Evolutionary conservation across 768 basidiomycete genomes (phyloP).

Genomic region (Lactifluus echinatus): DNA sequence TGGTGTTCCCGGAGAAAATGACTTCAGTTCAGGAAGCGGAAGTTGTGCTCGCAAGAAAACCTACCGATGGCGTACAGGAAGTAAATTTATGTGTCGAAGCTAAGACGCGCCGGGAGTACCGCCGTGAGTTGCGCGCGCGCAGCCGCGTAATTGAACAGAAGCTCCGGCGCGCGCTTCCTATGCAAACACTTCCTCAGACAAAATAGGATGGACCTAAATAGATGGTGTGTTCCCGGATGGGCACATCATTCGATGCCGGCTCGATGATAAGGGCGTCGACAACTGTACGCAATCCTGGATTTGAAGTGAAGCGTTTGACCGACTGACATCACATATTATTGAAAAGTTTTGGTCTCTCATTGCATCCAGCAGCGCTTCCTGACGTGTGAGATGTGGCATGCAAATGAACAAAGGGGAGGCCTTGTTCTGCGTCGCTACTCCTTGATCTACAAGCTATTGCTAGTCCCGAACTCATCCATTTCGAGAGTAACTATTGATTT

Average conservation of each 20-base stretch:
- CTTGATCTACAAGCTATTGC: too few relatives aligned
- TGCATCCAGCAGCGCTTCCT: too few relatives aligned
- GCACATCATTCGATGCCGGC: background rate
- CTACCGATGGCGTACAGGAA: background rate
- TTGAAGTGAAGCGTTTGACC: too few relatives aligned
- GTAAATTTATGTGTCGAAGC: background rate
- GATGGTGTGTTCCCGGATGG: background rate
- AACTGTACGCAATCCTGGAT: too few relatives aligned
- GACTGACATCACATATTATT: background rate
- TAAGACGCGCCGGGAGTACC: background rate
- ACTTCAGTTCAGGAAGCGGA: too few relatives aligned
- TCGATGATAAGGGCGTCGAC: too few relatives aligned
- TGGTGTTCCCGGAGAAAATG: background rate
- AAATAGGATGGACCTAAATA: background rate
- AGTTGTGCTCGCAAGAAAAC: background rate
- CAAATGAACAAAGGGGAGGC: too few relatives aligned
- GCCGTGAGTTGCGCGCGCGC: conserved; percentile 7
- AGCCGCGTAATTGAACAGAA: conserved; percentile 10
- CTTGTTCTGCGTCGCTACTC: too few relatives aligned
- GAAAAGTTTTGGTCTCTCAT: too few relatives aligned
- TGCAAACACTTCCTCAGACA: background rate
- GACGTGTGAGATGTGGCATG: too few relatives aligned
- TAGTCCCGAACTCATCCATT: too few relatives aligned
- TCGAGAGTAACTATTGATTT: too few relatives aligned
- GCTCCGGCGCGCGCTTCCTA: conserved; percentile 1